Evolutionary conservation across 345 rosid species (phyloP).

Genomic region (Anastatica hierochuntica): DNA sequence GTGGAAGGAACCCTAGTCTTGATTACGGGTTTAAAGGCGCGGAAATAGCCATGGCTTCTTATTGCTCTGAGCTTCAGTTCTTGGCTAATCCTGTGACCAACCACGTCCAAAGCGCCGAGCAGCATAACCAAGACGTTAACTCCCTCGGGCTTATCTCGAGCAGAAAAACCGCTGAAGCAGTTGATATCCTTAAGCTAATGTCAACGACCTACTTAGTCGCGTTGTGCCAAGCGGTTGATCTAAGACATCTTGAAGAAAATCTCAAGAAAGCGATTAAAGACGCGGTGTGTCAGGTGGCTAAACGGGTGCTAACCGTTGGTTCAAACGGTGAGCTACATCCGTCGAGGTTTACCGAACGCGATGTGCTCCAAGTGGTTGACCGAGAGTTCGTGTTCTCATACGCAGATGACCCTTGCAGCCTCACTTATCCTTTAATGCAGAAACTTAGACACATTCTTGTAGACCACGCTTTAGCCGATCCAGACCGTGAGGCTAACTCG

Average conservation of each 20-base stretch:
- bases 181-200: background rate
- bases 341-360: background rate
- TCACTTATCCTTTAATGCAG: background rate
- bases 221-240: background rate
- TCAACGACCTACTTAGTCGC: background rate
- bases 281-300: background rate
- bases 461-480: background rate
- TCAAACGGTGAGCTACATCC: background rate
- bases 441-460: background rate
- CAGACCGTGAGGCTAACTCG: background rate
- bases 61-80: background rate
- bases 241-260: background rate
- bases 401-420: background rate
- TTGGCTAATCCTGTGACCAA: background rate
- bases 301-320: background rate
- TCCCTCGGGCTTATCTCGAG: background rate
- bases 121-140: background rate
- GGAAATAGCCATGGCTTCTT: background rate
- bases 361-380: background rate
- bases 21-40: background rate
- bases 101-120: background rate
- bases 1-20: background rate
- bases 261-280: background rate
- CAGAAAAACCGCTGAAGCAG: background rate
- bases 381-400: background rate